Conservation (phyloP, 225 moss, liverwort and hornwort genomes). For the Polytrichum commune region DNA sequence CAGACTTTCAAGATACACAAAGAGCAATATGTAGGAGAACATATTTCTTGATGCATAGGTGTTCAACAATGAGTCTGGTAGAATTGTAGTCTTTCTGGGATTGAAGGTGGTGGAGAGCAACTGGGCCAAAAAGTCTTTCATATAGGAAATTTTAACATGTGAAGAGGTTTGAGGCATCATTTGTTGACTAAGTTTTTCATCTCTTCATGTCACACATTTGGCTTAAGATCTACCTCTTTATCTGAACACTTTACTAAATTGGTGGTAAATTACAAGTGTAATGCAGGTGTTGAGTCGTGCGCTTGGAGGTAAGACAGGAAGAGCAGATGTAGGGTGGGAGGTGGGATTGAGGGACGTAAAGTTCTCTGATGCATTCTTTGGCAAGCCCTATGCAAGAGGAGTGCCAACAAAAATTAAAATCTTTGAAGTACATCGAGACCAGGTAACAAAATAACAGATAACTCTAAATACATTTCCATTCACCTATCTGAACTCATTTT, state of each 20-base stretch:
- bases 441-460: conserved; percentile 36
- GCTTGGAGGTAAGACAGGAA: conserved; percentile 88
- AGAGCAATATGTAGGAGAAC: no score
- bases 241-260: background rate
- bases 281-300: conserved; percentile 75
- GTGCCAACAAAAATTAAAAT: conserved; percentile 55
- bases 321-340: conserved; percentile 81
- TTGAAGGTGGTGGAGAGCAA: no score
- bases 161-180: background rate
- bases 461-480: no score
- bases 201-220: background rate
- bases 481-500: no score
- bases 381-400: conserved; percentile 72
- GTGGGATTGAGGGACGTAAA: conserved; percentile 68
- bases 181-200: no score
- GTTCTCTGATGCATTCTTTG: conserved; percentile 55
- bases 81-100: no score
- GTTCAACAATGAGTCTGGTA: no score
- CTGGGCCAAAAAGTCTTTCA: background rate
- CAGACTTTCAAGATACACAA: no score
- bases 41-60: no score
- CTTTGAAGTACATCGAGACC: conserved; percentile 73
- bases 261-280: background rate
- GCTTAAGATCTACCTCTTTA: background rate
- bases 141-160: background rate